Evolutionary conservation across 1,284 basidiomycete species (phyloP).

Genomic region (Ustilago tritici): DNA sequence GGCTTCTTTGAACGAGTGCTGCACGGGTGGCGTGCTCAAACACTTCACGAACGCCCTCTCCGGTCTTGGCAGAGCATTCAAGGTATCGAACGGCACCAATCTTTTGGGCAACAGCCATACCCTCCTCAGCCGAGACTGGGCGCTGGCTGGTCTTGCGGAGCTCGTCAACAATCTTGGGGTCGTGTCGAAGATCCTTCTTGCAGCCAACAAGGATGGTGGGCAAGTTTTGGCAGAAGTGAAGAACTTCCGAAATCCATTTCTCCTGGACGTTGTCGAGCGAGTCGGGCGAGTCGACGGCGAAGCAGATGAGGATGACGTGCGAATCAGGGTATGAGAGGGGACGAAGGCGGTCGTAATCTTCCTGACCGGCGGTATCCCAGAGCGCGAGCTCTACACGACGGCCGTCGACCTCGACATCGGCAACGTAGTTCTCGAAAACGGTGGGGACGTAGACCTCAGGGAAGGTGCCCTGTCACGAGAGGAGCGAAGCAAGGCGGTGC

Average conservation of each 20-base stretch:
- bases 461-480: constrained; percentile 78
- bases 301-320: constrained; percentile 92
- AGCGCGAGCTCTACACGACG: constrained; percentile 91
- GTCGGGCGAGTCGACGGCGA: constrained; percentile 90
- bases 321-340: constrained; percentile 87
- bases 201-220: constrained; percentile 91
- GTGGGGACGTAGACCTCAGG: constrained; percentile 94
- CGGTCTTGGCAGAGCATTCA: constrained; percentile 89
- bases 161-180: constrained; percentile 70
- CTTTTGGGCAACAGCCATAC: constrained; percentile 86
- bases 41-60: constrained; percentile 89
- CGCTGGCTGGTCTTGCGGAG: constrained; percentile 69
- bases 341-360: constrained; percentile 74
- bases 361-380: constrained; percentile 96
- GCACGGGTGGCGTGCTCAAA: constrained; percentile 89
- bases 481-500: constrained; percentile 1
- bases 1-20: constrained; percentile 75
- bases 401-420: constrained; percentile 88
- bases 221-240: constrained; percentile 88
- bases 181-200: constrained; percentile 75
- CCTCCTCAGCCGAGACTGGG: constrained; percentile 71
- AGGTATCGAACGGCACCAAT: constrained; percentile 89
- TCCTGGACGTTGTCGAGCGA: constrained; percentile 95
- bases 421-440: constrained; percentile 90
- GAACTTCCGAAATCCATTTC: constrained; percentile 96